Conservation (phyloP, 495 filamentous ascomycete genomes). For the Annulohypoxylon stygium region DNA sequence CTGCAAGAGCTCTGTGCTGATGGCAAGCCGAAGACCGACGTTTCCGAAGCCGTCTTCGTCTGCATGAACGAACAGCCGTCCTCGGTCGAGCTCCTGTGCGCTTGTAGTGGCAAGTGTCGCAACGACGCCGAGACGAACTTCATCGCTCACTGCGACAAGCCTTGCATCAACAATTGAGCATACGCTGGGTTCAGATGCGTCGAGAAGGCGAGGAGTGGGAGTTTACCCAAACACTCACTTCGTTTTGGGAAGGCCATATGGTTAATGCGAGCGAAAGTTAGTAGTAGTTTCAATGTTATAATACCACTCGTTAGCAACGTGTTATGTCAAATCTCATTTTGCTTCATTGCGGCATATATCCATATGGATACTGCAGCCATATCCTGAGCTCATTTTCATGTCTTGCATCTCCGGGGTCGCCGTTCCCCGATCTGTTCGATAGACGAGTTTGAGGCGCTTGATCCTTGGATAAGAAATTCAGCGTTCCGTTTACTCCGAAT, state of each 20-base stretch:
- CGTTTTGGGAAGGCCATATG: constrained; percentile 21
- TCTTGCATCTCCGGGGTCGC: background rate
- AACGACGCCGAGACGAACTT: constrained; percentile 53
- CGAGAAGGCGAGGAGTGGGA: constrained; percentile 4
- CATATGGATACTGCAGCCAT: background rate
- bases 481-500: background rate
- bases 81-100: constrained; percentile 55
- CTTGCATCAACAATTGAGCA: constrained; percentile 46
- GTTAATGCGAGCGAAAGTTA: constrained; percentile 22
- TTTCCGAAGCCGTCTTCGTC: constrained; percentile 57
- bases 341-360: background rate
- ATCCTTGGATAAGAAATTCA: background rate
- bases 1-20: constrained; percentile 54
- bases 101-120: constrained; percentile 55
- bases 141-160: constrained; percentile 51
- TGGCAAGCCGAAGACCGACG: constrained; percentile 56
- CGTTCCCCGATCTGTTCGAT: background rate
- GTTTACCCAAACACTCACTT: constrained; percentile 8
- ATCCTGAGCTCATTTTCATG: constrained; percentile 4
- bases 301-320: constrained; percentile 31
- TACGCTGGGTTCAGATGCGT: background rate
- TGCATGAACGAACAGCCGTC: constrained; percentile 54
- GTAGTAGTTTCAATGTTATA: constrained; percentile 21
- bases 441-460: background rate
- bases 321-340: constrained; percentile 17